Conservation (phyloP, 768 basidiomycete species). For the Dentipellis fragilis region DNA sequence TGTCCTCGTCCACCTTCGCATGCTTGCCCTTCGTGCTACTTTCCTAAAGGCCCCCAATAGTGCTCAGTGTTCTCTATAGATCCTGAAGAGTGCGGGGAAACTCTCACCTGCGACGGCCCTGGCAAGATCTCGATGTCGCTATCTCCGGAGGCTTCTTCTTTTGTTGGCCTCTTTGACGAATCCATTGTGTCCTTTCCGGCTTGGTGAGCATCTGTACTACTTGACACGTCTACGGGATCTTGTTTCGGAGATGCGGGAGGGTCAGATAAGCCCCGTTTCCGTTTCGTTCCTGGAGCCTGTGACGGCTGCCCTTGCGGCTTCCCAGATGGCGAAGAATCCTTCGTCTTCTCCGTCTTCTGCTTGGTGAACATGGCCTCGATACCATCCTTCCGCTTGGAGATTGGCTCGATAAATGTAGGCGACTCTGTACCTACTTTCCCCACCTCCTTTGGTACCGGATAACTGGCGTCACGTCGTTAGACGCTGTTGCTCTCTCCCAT, state of each 20-base stretch:
- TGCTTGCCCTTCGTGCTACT: neutral
- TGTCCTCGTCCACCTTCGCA: neutral
- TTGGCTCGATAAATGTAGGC: constrained; percentile 69
- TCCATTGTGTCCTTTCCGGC: too few species aligned
- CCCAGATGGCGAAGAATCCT: neutral
- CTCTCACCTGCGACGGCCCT: neutral
- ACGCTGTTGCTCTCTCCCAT: neutral
- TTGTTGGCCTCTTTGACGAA: neutral
- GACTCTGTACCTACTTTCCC: constrained; percentile 87
- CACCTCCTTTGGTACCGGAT: constrained; percentile 81
- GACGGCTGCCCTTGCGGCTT: too few species aligned
- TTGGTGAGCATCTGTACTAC: neutral
- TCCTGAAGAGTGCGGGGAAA: neutral
- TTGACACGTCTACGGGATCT: neutral
- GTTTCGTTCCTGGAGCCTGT: neutral
- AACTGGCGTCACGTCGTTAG: constrained; percentile 34
- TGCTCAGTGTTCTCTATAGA: too few species aligned
- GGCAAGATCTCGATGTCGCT: constrained; percentile 9
- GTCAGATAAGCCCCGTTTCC: neutral
- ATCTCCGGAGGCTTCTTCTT: neutral
- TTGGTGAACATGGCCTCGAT: constrained; percentile 76
- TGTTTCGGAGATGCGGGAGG: neutral
- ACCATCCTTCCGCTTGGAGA: constrained; percentile 73
- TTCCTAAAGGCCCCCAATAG: too few species aligned
- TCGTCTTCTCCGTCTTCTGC: constrained; percentile 27